Percentiles rank a stretch among this genome's conserved stretches.
phyloP scores from a whole-genome alignment of 1,139 yeast species.

The Yamadazyma triangularis region DNA sequence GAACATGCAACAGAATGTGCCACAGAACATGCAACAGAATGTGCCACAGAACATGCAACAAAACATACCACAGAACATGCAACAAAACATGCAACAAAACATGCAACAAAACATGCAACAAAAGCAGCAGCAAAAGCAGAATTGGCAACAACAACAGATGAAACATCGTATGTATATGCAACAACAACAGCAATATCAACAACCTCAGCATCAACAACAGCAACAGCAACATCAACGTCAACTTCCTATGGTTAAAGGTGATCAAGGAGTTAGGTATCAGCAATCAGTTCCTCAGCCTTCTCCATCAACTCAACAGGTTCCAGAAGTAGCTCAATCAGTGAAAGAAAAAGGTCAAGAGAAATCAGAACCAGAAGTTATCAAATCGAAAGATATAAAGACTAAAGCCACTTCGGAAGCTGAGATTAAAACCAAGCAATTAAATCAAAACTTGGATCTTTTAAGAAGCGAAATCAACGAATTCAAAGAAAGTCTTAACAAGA shows the following conservation, averaged over 20 bases:
- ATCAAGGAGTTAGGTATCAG: conserved; percentile 4
- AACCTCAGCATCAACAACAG: conserved; percentile 8
- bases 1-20: not conserved
- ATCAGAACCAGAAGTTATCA: not conserved
- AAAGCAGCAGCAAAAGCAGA: conserved; percentile 3
- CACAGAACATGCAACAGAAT: conserved; percentile 5
- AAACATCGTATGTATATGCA: conserved; percentile 2
- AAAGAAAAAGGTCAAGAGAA: not conserved
- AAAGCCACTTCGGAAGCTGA: conserved; percentile 5
- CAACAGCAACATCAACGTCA: conserved; percentile 5
- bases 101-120: conserved; percentile 4
- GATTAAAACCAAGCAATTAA: conserved; percentile 26
- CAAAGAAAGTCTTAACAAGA: conserved; percentile 36
- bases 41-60: not conserved
- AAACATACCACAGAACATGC: not conserved
- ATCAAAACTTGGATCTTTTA: conserved; percentile 40
- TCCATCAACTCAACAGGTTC: conserved; percentile 3
- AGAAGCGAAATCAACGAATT: conserved; percentile 45
- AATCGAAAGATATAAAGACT: too few relatives aligned
- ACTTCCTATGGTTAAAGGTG: too few relatives aligned
- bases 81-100: conserved; percentile 3
- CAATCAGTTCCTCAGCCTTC: conserved; percentile 1
- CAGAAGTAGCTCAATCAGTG: too few relatives aligned
- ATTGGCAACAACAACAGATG: conserved; percentile 3
- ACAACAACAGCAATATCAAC: conserved; percentile 8